phyloP scores from a whole-genome alignment of 257 asterid genomes.

The Eustoma russellianum region DNA sequence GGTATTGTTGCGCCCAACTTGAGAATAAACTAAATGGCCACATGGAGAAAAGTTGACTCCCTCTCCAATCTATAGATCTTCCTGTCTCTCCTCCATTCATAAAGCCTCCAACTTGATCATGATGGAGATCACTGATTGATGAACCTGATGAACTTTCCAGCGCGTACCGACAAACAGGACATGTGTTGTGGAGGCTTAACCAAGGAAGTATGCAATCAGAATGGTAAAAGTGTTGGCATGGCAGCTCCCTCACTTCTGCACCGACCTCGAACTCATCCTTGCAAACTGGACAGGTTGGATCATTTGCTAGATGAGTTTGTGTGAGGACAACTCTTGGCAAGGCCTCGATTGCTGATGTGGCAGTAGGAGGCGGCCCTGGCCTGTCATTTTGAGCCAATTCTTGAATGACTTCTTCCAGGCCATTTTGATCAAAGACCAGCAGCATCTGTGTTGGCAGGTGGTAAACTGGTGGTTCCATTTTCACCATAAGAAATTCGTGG shows the following conservation, averaged over 20 bases:
- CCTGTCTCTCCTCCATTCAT: slow-evolving; percentile 14
- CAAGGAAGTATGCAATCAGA: slow-evolving; percentile 71
- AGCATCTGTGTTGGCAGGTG: neutral
- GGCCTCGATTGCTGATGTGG: slow-evolving; percentile 28
- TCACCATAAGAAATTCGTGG: slow-evolving; percentile 20
- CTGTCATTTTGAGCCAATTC: slow-evolving; percentile 29
- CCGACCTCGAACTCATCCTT: slow-evolving; percentile 78
- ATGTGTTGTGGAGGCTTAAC: slow-evolving; percentile 58
- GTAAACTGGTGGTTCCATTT: slow-evolving; percentile 1
- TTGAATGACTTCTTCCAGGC: slow-evolving; percentile 19
- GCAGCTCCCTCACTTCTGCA: slow-evolving; percentile 49
- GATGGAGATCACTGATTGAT: slow-evolving; percentile 10
- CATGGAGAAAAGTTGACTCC: slow-evolving; percentile 30
- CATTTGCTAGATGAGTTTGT: slow-evolving; percentile 25
- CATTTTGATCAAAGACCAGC: slow-evolving; percentile 1
- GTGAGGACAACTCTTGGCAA: slow-evolving; percentile 40
- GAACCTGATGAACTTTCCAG: slow-evolving; percentile 23
- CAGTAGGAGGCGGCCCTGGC: slow-evolving; percentile 38
- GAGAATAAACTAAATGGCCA: slow-evolving; percentile 58
- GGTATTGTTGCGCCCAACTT: slow-evolving; percentile 33
- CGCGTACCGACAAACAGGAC: slow-evolving; percentile 76
- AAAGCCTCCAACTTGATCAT: slow-evolving; percentile 13
- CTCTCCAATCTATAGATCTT: slow-evolving; percentile 29
- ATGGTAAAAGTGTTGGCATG: slow-evolving; percentile 80
- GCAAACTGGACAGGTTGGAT: slow-evolving; percentile 66